Percentiles rank a stretch among this genome's conserved stretches.
Conservation (phyloP, 179 eudicot species). For the Drosera spatulata region DNA sequence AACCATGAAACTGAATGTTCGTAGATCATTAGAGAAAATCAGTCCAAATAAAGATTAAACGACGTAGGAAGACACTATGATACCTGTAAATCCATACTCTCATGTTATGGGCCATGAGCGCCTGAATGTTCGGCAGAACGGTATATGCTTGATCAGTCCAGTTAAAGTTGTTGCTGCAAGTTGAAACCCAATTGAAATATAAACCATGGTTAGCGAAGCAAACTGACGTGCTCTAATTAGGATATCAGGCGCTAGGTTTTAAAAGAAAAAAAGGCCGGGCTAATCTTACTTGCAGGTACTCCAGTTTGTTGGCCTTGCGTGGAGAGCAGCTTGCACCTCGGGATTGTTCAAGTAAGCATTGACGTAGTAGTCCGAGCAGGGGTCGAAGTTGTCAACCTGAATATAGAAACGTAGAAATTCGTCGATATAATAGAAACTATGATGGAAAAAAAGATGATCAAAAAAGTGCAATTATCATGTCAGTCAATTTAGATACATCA, state of each 20-base stretch:
- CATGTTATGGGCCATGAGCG: slow-evolving; percentile 45
- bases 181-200: too few species aligned
- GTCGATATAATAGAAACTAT: too few species aligned
- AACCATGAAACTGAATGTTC: too few species aligned
- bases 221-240: background rate
- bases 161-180: slow-evolving; percentile 1
- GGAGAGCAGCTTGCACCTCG: slow-evolving; percentile 66
- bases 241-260: background rate
- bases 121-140: slow-evolving; percentile 50
- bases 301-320: slow-evolving; percentile 47
- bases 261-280: background rate
- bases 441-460: background rate
- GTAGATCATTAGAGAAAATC: too few species aligned
- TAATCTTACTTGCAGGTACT: slow-evolving; percentile 28
- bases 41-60: too few species aligned
- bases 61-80: too few species aligned
- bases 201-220: background rate
- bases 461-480: background rate
- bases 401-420: too few species aligned
- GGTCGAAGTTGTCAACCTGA: slow-evolving; percentile 30
- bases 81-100: slow-evolving; percentile 86
- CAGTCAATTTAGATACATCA: too few species aligned
- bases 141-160: slow-evolving; percentile 63
- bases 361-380: slow-evolving; percentile 55
- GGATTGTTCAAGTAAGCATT: slow-evolving; percentile 48